Percentiles rank a stretch among this genome's conserved stretches.
phyloP scores from a whole-genome alignment of 495 filamentous ascomycete species.

The Coniosporium apollinis region DNA sequence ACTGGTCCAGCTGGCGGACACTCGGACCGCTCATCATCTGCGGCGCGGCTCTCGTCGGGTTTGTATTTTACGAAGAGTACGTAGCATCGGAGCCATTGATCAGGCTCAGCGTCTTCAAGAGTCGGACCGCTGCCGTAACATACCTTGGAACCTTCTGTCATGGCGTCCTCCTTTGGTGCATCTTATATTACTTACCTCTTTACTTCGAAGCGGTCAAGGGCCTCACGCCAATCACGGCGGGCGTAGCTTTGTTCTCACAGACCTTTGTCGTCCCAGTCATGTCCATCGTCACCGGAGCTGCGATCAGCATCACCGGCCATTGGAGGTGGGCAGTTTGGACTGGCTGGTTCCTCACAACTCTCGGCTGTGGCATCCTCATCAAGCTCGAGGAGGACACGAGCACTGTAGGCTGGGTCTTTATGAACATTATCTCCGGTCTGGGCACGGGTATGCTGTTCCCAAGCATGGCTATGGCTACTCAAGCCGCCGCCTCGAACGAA shows the following conservation, averaged over 20 bases:
- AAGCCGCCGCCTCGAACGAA: constrained; percentile 29
- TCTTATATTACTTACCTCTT: constrained; percentile 47
- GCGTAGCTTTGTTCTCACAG: constrained; percentile 42
- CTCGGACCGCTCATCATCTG: constrained; percentile 24
- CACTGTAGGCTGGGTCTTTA: constrained; percentile 28
- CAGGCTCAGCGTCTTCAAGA: constrained; percentile 32
- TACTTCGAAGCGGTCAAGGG: constrained; percentile 46
- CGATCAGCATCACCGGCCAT: constrained; percentile 28
- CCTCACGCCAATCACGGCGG: constrained; percentile 34
- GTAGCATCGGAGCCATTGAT: constrained; percentile 37
- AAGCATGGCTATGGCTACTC: constrained; percentile 31
- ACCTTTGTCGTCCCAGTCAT: constrained; percentile 37
- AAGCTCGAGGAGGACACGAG: constrained; percentile 29
- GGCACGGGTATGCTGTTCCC: constrained; percentile 36
- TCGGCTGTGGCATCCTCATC: constrained; percentile 31
- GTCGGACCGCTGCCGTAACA: constrained; percentile 27
- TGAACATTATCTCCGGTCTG: constrained; percentile 30
- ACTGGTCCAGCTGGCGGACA: constrained; percentile 32
- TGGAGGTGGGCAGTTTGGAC: constrained; percentile 36
- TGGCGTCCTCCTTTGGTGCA: constrained; percentile 34
- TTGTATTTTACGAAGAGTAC: constrained; percentile 17
- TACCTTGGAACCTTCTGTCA: constrained; percentile 35
- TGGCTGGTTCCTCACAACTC: constrained; percentile 33
- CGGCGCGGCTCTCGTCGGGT: constrained; percentile 14
- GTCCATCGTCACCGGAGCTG: constrained; percentile 29